Percentiles rank a stretch among this genome's conserved stretches.
Evolutionary conservation across 2,329 filamentous ascomycete species (phyloP).

Genomic region (Fusarium subglutinans): DNA sequence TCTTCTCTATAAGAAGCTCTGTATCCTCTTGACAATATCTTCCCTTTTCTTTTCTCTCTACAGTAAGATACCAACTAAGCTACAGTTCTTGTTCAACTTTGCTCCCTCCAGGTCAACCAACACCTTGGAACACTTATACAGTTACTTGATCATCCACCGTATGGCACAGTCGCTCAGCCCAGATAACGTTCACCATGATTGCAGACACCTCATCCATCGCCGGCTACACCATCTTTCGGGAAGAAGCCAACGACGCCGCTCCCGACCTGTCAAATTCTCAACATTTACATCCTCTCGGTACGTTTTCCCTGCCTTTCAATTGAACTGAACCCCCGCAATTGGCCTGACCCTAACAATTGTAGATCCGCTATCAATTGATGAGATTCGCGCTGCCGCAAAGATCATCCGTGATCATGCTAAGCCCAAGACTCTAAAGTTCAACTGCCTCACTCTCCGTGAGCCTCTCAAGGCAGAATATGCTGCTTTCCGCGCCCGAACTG

Average conservation of each 20-base stretch:
- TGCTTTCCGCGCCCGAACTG: constrained; percentile 63
- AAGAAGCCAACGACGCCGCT: constrained; percentile 51
- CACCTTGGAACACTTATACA: constrained; percentile 6
- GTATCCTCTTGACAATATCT: constrained; percentile 11
- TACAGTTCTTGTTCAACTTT: background rate
- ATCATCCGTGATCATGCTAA: constrained; percentile 54
- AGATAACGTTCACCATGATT: constrained; percentile 53
- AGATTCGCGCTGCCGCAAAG: constrained; percentile 61
- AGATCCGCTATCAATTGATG: constrained; percentile 64
- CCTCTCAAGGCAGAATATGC: constrained; percentile 71
- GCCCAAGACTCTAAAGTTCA: constrained; percentile 56
- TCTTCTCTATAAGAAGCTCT: constrained; percentile 40
- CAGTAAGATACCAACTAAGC: background rate
- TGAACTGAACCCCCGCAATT: background rate
- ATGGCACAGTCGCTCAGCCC: constrained; percentile 43
- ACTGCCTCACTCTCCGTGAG: constrained; percentile 73
- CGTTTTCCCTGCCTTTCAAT: background rate
- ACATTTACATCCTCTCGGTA: constrained; percentile 51
- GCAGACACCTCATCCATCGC: constrained; percentile 55
- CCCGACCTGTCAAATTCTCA: constrained; percentile 46
- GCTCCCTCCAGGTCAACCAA: background rate
- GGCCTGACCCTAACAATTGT: background rate
- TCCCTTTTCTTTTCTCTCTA: background rate
- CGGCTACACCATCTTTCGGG: constrained; percentile 57
- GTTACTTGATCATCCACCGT: constrained; percentile 22